Evolutionary conservation across 116 monocot genomes (phyloP).

Genomic region (Papilionanthe hybrid): DNA sequence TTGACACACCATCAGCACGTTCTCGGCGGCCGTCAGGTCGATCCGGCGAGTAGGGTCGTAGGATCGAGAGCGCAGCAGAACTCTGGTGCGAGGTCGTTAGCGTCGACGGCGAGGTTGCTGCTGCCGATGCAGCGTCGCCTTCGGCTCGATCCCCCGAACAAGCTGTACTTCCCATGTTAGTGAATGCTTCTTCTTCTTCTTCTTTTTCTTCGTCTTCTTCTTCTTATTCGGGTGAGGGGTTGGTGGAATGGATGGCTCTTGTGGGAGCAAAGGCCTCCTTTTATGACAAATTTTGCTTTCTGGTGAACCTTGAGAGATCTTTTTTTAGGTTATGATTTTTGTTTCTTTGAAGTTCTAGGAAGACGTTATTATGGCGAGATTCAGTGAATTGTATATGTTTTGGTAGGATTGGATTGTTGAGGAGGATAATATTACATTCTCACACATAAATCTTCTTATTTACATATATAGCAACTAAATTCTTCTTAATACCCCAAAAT

Average conservation of each 20-base stretch:
- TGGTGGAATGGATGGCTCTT: too few species aligned
- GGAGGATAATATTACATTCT: too few species aligned
- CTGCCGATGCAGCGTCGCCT: constrained; percentile 32
- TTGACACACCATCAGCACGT: constrained; percentile 15
- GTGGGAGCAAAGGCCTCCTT: not conserved
- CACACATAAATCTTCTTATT: too few species aligned
- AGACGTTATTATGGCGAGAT: too few species aligned
- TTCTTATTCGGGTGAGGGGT: too few species aligned
- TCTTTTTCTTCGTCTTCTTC: too few species aligned
- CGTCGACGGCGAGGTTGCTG: constrained; percentile 37
- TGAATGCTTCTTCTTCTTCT: not conserved
- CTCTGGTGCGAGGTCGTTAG: constrained; percentile 13
- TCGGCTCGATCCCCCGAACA: constrained; percentile 45
- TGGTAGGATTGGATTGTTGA: too few species aligned
- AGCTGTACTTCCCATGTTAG: constrained; percentile 60
- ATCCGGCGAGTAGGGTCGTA: not conserved
- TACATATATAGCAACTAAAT: too few species aligned
- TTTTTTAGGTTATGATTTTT: not conserved
- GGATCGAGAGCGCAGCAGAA: not conserved
- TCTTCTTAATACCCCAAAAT: too few species aligned
- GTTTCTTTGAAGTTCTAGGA: too few species aligned
- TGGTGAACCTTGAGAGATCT: not conserved
- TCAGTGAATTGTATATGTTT: too few species aligned
- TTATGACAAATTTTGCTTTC: not conserved
- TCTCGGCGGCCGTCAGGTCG: not conserved